Conservation (phyloP, 1,284 basidiomycete genomes). For the Retiboletus fuscus region DNA sequence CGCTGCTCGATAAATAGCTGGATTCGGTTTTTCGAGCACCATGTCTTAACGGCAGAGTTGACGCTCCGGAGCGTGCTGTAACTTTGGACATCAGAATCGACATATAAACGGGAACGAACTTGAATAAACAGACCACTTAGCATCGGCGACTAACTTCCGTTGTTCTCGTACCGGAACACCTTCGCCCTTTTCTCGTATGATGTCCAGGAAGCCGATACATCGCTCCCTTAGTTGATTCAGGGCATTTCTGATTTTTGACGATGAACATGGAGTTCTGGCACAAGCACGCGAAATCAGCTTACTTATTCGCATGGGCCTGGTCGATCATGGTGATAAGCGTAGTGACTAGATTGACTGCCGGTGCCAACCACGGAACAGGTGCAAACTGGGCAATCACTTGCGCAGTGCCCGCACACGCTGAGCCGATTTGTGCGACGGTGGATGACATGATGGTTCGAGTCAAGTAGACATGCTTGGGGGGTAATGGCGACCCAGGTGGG, state of each 20-base stretch:
- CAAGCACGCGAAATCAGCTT: neutral
- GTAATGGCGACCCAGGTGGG: neutral
- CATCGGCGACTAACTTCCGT: neutral
- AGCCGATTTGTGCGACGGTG: neutral
- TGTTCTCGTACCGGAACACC: neutral
- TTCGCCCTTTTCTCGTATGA: neutral
- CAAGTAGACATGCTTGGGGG: neutral
- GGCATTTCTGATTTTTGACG: neutral
- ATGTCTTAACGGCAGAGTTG: neutral
- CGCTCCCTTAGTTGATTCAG: neutral
- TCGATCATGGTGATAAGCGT: neutral
- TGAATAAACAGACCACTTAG: neutral
- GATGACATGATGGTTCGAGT: neutral
- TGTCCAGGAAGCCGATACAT: neutral
- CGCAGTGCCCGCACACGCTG: neutral
- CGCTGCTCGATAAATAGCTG: slow-evolving; percentile 4
- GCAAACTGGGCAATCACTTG: neutral
- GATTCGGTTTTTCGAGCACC: slow-evolving; percentile 1
- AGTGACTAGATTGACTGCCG: neutral
- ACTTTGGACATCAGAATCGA: neutral
- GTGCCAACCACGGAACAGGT: slow-evolving; percentile 3
- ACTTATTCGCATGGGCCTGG: neutral
- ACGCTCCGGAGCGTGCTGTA: neutral
- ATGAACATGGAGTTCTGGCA: neutral
- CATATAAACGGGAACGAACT: neutral